These are phyloP conservation scores for Geosmithia putterillii DNA, from an alignment of 2,329 filamentous ascomycete species.

Conservation along the genomic window DNA sequence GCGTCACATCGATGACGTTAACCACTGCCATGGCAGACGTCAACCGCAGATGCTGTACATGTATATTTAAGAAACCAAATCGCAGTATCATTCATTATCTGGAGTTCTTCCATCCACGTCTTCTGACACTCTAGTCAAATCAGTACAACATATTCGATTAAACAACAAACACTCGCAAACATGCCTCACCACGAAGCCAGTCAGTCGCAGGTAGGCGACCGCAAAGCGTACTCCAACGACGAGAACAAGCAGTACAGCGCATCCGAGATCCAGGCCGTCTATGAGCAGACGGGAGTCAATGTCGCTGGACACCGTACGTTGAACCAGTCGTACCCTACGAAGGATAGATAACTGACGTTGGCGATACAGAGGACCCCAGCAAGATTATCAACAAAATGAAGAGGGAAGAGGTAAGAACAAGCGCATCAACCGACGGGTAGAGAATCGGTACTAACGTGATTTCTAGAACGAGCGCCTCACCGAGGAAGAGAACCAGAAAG, in stretches of 20 bases:
- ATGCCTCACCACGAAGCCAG: background rate
- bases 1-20: no score
- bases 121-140: background rate
- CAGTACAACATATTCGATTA: background rate
- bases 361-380: background rate
- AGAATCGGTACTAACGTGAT: background rate
- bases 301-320: background rate
- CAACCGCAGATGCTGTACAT: no score
- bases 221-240: background rate
- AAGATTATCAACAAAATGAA: conserved; percentile 1
- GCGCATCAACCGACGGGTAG: no score
- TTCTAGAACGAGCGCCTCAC: background rate
- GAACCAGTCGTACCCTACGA: no score
- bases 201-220: background rate
- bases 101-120: background rate
- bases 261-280: background rate
- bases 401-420: background rate
- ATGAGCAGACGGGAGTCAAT: background rate
- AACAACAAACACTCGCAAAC: background rate
- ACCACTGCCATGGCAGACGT: no score
- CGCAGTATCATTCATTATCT: background rate
- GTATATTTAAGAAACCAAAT: no score
- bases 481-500: background rate
- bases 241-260: conserved; percentile 1
- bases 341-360: background rate